Evolutionary conservation across 805 yeast species (phyloP).

Genomic region (Komagataella pseudopastoris): DNA sequence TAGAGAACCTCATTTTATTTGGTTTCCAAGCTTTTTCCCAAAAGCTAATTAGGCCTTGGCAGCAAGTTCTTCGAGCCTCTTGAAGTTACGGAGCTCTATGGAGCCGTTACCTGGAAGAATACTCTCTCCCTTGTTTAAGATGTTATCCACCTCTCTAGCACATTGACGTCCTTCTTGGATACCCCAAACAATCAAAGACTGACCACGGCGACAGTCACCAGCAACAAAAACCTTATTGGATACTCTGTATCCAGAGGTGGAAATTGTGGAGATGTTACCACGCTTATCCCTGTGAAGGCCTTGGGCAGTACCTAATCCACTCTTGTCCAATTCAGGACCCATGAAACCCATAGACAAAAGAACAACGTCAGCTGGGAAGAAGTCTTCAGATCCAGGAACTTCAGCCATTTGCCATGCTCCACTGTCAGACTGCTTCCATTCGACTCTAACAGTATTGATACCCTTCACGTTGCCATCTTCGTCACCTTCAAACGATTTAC

Average conservation of each 20-base stretch:
- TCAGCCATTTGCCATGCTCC: conserved; percentile 99
- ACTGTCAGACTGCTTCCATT: conserved; percentile 89
- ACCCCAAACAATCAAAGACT: conserved; percentile 97
- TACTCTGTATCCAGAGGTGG: conserved; percentile 55
- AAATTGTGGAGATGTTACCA: conserved; percentile 66
- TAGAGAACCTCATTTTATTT: neutral
- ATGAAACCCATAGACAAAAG: conserved; percentile 93
- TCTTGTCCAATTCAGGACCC: conserved; percentile 82
- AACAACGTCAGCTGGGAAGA: conserved; percentile 90
- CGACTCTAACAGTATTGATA: conserved; percentile 91
- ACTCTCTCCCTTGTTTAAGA: conserved; percentile 54
- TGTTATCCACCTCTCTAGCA: conserved; percentile 85
- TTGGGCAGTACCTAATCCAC: neutral
- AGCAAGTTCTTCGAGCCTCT: conserved; percentile 64
- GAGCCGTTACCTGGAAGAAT: conserved; percentile 91
- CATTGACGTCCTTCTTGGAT: conserved; percentile 98
- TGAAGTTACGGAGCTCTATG: conserved; percentile 73
- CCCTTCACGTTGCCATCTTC: conserved; percentile 93
- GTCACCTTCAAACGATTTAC: conserved; percentile 92
- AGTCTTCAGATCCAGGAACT: conserved; percentile 87
- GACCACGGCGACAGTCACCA: conserved; percentile 99
- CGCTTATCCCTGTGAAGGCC: conserved; percentile 51
- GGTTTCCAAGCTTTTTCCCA: neutral
- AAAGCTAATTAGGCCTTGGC: conserved; percentile 29
- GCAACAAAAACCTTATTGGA: conserved; percentile 68